Evolutionary conservation across 495 filamentous ascomycete species (phyloP).

Genomic region (Xylaria longipes): DNA sequence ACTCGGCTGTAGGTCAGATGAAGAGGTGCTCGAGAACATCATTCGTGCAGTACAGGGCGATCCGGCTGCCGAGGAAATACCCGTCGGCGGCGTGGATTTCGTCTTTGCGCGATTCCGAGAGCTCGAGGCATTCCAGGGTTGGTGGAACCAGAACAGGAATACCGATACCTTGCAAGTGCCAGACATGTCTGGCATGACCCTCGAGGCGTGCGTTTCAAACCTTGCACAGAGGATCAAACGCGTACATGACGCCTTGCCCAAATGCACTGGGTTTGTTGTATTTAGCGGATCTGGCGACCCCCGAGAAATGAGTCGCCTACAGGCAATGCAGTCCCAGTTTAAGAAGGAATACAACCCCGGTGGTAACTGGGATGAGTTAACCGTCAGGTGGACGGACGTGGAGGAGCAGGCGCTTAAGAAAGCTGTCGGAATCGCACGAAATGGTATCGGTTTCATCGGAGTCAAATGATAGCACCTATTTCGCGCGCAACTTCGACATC

Average conservation of each 20-base stretch:
- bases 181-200: conserved; percentile 49
- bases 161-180: conserved; percentile 30
- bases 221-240: conserved; percentile 63
- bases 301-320: conserved; percentile 73
- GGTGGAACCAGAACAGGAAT: conserved; percentile 72
- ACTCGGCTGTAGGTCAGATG: conserved; percentile 77
- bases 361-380: conserved; percentile 87
- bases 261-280: conserved; percentile 85
- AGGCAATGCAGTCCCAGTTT: conserved; percentile 73
- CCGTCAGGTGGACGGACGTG: conserved; percentile 86
- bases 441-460: conserved; percentile 81
- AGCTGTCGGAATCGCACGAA: conserved; percentile 72
- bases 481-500: background rate
- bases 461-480: conserved; percentile 61
- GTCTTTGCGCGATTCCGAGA: conserved; percentile 88
- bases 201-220: conserved; percentile 55
- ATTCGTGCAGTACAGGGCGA: conserved; percentile 73
- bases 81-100: conserved; percentile 79
- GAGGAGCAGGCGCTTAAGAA: conserved; percentile 80
- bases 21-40: conserved; percentile 74
- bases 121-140: conserved; percentile 80
- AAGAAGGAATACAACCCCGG: conserved; percentile 74
- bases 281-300: conserved; percentile 91
- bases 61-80: conserved; percentile 64
- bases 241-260: conserved; percentile 78